Conservation (phyloP, 2,329 filamentous ascomycete species). For the Karstenula rhodostoma region DNA sequence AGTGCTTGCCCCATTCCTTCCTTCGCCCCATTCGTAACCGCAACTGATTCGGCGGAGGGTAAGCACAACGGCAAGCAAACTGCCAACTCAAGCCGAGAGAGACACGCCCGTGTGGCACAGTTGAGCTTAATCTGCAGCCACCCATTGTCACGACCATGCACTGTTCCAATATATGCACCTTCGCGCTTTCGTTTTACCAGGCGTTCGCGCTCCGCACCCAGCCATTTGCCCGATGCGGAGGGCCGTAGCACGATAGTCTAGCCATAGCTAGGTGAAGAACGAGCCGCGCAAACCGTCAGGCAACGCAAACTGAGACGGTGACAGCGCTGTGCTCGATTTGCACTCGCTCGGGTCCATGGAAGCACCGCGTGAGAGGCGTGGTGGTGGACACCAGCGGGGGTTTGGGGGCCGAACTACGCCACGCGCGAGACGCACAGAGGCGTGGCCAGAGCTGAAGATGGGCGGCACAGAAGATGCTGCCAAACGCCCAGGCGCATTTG, state of each 20-base stretch:
- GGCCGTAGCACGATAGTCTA: background rate
- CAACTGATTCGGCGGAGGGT: background rate
- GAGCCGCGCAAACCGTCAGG: background rate
- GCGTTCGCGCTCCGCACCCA: background rate
- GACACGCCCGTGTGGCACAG: background rate
- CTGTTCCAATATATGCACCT: background rate
- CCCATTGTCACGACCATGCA: background rate
- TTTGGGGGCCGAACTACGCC: conserved; percentile 18
- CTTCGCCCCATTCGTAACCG: background rate
- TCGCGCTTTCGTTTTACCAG: background rate
- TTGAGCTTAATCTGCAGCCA: background rate
- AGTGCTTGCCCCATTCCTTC: background rate
- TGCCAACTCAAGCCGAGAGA: background rate
- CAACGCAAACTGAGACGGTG: background rate
- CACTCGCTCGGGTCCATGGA: background rate
- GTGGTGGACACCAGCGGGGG: conserved; percentile 1
- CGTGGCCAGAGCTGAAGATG: conserved; percentile 2
- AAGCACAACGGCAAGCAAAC: background rate
- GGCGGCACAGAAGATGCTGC: conserved; percentile 5
- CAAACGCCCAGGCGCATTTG: conserved; percentile 14
- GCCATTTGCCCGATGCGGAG: background rate
- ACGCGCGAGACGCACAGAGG: conserved; percentile 7
- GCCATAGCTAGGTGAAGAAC: background rate
- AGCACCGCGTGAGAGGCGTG: background rate
- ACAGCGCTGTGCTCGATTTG: background rate